These are phyloP conservation scores for Bolboschoenoplectus hybrid DNA, from an alignment of 202 grass and related monocot species.

Conservation along the genomic window DNA sequence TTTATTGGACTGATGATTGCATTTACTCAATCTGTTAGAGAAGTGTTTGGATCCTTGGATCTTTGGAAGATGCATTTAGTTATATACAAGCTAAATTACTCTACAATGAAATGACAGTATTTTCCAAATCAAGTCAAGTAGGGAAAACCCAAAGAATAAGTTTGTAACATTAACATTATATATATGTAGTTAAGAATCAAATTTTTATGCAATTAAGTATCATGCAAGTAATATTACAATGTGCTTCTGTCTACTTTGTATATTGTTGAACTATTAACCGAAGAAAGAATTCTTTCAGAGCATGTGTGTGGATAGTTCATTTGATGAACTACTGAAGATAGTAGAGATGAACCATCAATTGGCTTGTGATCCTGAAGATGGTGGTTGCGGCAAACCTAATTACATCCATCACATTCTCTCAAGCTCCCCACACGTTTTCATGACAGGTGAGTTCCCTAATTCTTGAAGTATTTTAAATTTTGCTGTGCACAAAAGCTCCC, in stretches of 20 bases:
- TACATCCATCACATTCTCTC: constrained; percentile 94
- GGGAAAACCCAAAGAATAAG: neutral
- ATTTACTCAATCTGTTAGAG: neutral
- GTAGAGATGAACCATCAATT: constrained; percentile 90
- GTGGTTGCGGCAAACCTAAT: constrained; percentile 80
- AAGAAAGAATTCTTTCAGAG: constrained; percentile 47
- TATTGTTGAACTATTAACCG: constrained; percentile 25
- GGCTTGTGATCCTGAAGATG: constrained; percentile 79
- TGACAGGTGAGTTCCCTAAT: constrained; percentile 66
- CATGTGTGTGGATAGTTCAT: constrained; percentile 74
- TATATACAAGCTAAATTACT: neutral
- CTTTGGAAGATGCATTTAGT: neutral
- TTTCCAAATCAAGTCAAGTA: too few relatives aligned
- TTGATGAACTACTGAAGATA: constrained; percentile 90
- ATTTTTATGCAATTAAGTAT: constrained; percentile 8
- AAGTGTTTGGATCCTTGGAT: neutral
- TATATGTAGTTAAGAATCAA: constrained; percentile 6
- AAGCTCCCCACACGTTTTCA: constrained; percentile 85
- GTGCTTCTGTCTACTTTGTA: neutral
- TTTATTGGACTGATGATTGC: constrained; percentile 11
- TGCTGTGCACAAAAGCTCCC: neutral
- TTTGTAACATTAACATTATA: neutral
- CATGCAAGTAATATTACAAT: neutral
- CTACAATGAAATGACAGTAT: neutral
- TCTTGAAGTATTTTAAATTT: neutral